Conservation (phyloP, 2,329 filamentous ascomycete genomes). For the Aspergillus sp. region DNA sequence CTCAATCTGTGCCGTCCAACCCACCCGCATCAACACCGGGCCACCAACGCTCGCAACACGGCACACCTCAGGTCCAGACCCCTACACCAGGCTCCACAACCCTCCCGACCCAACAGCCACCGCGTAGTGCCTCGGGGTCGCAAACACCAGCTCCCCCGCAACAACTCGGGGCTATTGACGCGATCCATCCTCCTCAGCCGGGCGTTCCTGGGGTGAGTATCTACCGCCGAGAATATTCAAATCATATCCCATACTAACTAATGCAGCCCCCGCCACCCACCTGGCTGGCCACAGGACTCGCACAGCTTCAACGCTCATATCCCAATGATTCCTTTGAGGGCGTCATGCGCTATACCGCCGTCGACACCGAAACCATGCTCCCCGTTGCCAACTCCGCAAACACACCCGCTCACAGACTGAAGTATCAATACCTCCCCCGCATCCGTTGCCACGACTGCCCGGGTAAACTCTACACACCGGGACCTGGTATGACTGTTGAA, state of each 20-base stretch:
- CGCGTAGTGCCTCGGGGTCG: conserved; percentile 14
- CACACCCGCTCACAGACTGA: conserved; percentile 55
- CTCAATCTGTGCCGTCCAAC: conserved; percentile 11
- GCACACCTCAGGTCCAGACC: conserved; percentile 44
- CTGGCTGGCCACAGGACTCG: conserved; percentile 74
- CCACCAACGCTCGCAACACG: conserved; percentile 40
- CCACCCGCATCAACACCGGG: conserved; percentile 38
- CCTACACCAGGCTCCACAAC: conserved; percentile 50
- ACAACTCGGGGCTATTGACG: conserved; percentile 41
- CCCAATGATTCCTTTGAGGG: conserved; percentile 79
- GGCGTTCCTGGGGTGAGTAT: conserved; percentile 40
- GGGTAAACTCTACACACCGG: conserved; percentile 87
- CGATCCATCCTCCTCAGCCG: conserved; percentile 36
- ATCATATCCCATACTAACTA: conserved; percentile 5
- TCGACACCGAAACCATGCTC: conserved; percentile 64
- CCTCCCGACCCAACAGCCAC: conserved; percentile 25
- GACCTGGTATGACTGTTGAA: conserved; percentile 72
- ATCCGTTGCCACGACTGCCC: conserved; percentile 91
- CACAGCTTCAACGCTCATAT: conserved; percentile 62
- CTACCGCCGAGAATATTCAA: conserved; percentile 3
- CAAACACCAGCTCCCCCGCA: conserved; percentile 24
- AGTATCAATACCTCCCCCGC: conserved; percentile 76
- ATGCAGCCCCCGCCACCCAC: conserved; percentile 71
- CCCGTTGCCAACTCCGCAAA: conserved; percentile 51
- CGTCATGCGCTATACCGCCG: conserved; percentile 80